phyloP scores from a whole-genome alignment of 1,139 yeast species.

The Geotrichum histeridarum region DNA sequence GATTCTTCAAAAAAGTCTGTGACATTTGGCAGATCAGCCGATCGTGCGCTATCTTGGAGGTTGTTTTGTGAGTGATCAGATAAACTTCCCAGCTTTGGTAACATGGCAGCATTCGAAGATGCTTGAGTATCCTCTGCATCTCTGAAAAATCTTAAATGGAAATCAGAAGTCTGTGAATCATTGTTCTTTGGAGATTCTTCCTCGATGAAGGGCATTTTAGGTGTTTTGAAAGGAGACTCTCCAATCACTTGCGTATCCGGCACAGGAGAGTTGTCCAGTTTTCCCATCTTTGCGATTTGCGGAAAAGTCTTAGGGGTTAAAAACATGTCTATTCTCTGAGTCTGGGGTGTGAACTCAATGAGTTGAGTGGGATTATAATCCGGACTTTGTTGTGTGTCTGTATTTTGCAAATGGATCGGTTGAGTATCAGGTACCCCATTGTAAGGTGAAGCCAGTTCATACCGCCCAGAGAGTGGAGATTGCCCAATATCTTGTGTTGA shows the following conservation, averaged over 20 bases:
- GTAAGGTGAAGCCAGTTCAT: not conserved
- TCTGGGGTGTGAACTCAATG: not conserved
- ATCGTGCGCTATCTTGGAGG: no score
- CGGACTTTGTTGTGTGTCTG: not conserved
- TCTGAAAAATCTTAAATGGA: constrained; percentile 4
- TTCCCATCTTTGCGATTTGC: not conserved
- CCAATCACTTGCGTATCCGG: constrained; percentile 6
- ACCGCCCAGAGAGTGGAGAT: not conserved
- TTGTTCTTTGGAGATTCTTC: not conserved
- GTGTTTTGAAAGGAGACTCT: not conserved
- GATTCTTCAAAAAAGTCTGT: not conserved
- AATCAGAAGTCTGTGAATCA: constrained; percentile 5
- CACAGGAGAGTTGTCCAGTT: not conserved
- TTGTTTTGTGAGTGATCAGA: not conserved
- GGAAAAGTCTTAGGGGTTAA: constrained; percentile 5
- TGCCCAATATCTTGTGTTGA: not conserved
- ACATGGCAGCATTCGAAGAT: not conserved
- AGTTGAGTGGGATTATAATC: not conserved
- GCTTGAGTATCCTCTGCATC: constrained; percentile 10
- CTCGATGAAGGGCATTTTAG: not conserved
- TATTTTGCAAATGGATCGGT: not conserved
- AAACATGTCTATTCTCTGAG: not conserved
- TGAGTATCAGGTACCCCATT: not conserved
- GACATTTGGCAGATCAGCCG: not conserved
- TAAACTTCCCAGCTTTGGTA: not conserved